Evolutionary conservation across 2,329 filamentous ascomycete species (phyloP).

Genomic region (Teratosphaeria viscida): DNA sequence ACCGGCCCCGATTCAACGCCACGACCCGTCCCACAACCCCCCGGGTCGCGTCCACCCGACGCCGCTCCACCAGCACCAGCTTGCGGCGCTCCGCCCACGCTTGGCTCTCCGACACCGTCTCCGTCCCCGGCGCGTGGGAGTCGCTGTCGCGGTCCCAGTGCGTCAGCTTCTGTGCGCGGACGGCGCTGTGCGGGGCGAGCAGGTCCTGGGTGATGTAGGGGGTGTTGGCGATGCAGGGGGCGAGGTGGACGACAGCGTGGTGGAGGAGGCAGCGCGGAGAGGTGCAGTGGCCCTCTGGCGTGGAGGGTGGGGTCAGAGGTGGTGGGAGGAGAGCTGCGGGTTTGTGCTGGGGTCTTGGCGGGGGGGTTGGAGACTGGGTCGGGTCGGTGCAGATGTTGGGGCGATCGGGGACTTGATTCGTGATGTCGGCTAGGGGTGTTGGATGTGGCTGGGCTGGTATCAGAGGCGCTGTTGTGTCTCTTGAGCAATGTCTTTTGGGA

Average conservation of each 20-base stretch:
- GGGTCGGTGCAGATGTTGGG: not conserved
- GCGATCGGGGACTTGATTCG: constrained; percentile 2
- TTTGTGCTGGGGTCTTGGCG: constrained; percentile 1
- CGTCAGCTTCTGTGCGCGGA: constrained; percentile 4
- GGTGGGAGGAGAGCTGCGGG: not conserved
- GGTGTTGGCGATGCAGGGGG: constrained; percentile 19
- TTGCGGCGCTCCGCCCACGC: constrained; percentile 21
- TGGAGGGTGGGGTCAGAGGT: not conserved
- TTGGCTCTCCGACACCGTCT: constrained; percentile 23
- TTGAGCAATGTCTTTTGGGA: not conserved
- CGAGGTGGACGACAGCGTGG: constrained; percentile 15
- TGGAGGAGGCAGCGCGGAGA: constrained; percentile 13
- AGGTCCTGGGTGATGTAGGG: constrained; percentile 22
- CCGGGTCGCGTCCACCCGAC: constrained; percentile 8
- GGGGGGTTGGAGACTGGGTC: not conserved
- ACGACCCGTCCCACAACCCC: constrained; percentile 10
- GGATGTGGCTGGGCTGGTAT: not conserved
- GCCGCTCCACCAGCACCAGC: constrained; percentile 23
- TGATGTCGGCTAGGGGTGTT: constrained; percentile 7
- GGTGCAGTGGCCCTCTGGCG: not conserved
- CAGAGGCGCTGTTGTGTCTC: not conserved
- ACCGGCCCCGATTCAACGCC: constrained; percentile 14
- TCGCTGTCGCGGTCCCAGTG: constrained; percentile 24
- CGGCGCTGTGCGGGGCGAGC: constrained; percentile 12
- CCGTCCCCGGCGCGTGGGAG: constrained; percentile 8